Conservation (phyloP, 31 red algal species). For the Asparagopsis taxiformis region DNA sequence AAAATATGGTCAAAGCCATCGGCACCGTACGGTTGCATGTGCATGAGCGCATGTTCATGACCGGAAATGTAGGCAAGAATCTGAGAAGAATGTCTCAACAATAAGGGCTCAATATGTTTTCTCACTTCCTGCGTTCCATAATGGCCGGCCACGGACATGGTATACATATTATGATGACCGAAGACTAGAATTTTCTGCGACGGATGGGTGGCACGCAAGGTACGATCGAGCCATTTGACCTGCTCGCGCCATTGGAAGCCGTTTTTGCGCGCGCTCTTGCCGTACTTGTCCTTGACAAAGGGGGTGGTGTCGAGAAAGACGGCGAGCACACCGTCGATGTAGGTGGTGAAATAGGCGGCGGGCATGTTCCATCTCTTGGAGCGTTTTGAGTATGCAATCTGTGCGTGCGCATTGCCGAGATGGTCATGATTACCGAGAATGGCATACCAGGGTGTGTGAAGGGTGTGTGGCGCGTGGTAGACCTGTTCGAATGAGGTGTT, state of each 20-base stretch:
- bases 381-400: constrained; percentile 46
- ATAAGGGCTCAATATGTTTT: constrained; percentile 45
- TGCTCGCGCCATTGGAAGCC: constrained; percentile 18
- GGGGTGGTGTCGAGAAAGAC: constrained; percentile 89
- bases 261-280: constrained; percentile 33
- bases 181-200: constrained; percentile 38
- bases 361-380: constrained; percentile 81
- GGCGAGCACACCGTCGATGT: constrained; percentile 8
- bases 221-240: constrained; percentile 40
- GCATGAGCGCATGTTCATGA: constrained; percentile 84
- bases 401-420: constrained; percentile 50
- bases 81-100: constrained; percentile 25
- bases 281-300: constrained; percentile 39
- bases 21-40: constrained; percentile 56
- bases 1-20: constrained; percentile 59
- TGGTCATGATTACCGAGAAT: constrained; percentile 88
- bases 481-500: constrained; percentile 69
- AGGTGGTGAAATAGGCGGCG: constrained; percentile 34
- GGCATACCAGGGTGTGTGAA: constrained; percentile 53
- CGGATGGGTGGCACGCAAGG: constrained; percentile 9
- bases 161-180: constrained; percentile 82
- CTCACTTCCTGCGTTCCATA: constrained; percentile 43
- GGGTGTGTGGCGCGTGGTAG: constrained; percentile 27
- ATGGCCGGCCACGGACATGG: constrained; percentile 55
- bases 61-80: constrained; percentile 70